phyloP scores from a whole-genome alignment of 768 basidiomycete genomes.

The Boletus bicolor region DNA sequence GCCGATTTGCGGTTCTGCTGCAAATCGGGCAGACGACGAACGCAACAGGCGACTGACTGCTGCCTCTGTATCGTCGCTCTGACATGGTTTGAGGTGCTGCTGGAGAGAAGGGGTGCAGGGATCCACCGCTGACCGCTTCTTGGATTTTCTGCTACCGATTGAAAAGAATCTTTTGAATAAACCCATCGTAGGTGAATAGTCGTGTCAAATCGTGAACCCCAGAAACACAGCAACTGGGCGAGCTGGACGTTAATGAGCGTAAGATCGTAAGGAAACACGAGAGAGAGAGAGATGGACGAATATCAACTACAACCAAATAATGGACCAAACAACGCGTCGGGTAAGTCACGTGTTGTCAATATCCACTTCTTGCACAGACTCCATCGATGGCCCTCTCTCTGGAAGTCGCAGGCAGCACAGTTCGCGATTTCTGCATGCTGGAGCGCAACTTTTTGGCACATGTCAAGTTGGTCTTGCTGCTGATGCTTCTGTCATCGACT shows the following conservation, averaged over 20 bases:
- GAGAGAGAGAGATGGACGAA: constrained; percentile 2
- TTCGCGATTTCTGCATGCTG: constrained; percentile 78
- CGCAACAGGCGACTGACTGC: constrained; percentile 54
- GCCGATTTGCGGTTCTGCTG: constrained; percentile 53
- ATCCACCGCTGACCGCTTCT: constrained; percentile 36
- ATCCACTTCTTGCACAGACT: not conserved
- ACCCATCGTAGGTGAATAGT: constrained; percentile 45
- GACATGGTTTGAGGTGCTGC: constrained; percentile 10
- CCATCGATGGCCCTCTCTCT: constrained; percentile 27
- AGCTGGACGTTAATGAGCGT: constrained; percentile 29
- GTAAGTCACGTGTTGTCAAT: constrained; percentile 16
- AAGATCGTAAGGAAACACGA: constrained; percentile 14
- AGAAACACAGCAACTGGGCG: constrained; percentile 16
- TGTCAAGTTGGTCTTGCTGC: constrained; percentile 60
- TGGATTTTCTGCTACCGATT: constrained; percentile 60
- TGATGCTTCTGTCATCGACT: constrained; percentile 62
- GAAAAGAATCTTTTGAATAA: constrained; percentile 72
- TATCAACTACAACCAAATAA: constrained; percentile 44
- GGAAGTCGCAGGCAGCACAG: constrained; percentile 53
- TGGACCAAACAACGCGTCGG: constrained; percentile 31
- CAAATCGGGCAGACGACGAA: constrained; percentile 67
- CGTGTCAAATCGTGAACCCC: constrained; percentile 29
- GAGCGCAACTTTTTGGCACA: constrained; percentile 74
- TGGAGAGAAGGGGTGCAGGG: constrained; percentile 26
- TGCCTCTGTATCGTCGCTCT: constrained; percentile 45